These are phyloP conservation scores for Tillandsia leiboldiana DNA, from an alignment of 176 grass and related monocot species.

Conservation along the genomic window DNA sequence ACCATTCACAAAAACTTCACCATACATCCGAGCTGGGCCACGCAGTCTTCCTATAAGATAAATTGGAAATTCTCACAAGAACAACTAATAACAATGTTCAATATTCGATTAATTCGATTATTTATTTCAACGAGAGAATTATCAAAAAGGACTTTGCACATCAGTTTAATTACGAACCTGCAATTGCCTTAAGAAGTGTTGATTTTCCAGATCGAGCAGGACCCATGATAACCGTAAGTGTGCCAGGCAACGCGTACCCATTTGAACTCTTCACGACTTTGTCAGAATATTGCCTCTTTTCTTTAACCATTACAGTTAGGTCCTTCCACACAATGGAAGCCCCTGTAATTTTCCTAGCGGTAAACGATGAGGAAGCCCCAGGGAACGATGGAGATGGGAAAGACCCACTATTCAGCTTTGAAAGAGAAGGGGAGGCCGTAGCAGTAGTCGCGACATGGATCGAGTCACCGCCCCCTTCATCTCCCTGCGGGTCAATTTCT, in stretches of 20 bases:
- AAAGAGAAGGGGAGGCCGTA: conserved; percentile 38
- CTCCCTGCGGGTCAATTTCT: conserved; percentile 47
- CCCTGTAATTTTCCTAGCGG: conserved; percentile 64
- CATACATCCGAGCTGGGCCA: conserved; percentile 49
- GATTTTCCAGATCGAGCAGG: conserved; percentile 85
- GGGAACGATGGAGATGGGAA: conserved; percentile 41
- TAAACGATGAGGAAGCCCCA: conserved; percentile 7
- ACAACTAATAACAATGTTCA: background rate
- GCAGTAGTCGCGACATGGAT: conserved; percentile 30
- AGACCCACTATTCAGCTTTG: conserved; percentile 49
- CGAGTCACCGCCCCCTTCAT: conserved; percentile 27
- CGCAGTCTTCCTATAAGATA: conserved; percentile 43
- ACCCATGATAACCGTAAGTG: conserved; percentile 92
- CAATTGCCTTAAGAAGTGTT: conserved; percentile 70
- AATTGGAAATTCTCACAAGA: background rate
- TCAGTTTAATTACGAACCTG: conserved; percentile 33
- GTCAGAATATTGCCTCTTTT: conserved; percentile 34
- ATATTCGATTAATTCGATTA: too few species aligned
- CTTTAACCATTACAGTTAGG: conserved; percentile 49
- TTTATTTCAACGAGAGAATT: conserved; percentile 1
- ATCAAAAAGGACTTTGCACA: background rate
- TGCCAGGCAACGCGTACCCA: conserved; percentile 77
- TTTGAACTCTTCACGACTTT: conserved; percentile 74
- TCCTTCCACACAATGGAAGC: conserved; percentile 87
- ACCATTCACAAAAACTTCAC: conserved; percentile 78